Percentiles rank a stretch among this genome's conserved stretches.
Conservation (phyloP, 345 rosid genomes). For the Bretschneidera sinensis region DNA sequence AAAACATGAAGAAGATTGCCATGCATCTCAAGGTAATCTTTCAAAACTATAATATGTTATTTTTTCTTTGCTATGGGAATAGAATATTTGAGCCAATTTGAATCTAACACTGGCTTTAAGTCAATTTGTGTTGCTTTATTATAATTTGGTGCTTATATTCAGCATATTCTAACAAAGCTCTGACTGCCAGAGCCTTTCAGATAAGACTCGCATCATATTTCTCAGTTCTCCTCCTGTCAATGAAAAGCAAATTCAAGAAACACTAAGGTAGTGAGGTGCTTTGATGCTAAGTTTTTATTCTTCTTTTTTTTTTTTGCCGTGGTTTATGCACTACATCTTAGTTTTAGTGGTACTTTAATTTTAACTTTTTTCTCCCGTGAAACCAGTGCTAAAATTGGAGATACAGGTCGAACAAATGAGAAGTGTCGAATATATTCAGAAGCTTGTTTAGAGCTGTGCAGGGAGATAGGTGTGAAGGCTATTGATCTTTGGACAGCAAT, state of each 20-base stretch:
- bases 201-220: constrained; percentile 58
- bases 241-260: constrained; percentile 34
- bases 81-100: background rate
- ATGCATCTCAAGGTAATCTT: constrained; percentile 61
- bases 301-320: background rate
- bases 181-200: constrained; percentile 64
- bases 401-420: constrained; percentile 53
- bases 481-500: constrained; percentile 69
- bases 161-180: background rate
- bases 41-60: background rate
- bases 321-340: background rate
- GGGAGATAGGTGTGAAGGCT: constrained; percentile 51
- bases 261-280: constrained; percentile 21
- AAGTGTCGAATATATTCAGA: constrained; percentile 55
- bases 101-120: background rate
- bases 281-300: no score
- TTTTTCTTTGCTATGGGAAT: background rate
- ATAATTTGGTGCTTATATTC: background rate
- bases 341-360: background rate
- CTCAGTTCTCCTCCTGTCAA: constrained; percentile 74
- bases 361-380: background rate
- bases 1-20: constrained; percentile 77
- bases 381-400: constrained; percentile 20
- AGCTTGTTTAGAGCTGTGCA: constrained; percentile 61
- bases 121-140: background rate